Evolutionary conservation across 192 early-diverging fungal species (phyloP).

Genomic region (Coemansia sp.): DNA sequence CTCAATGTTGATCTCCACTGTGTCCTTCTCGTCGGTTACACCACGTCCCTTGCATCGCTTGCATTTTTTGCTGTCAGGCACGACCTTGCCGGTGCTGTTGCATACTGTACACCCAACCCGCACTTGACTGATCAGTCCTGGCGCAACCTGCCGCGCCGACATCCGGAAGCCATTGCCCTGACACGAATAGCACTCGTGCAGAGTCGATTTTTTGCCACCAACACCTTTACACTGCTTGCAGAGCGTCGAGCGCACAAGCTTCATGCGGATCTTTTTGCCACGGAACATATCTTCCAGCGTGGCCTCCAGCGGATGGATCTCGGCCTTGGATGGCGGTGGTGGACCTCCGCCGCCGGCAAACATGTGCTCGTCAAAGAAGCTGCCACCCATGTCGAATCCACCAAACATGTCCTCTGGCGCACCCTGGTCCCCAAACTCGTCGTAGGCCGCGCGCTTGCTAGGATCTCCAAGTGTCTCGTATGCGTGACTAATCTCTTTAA

Average conservation of each 20-base stretch:
- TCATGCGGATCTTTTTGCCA: constrained; percentile 70
- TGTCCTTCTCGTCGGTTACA: constrained; percentile 81
- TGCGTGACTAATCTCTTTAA: constrained; percentile 83
- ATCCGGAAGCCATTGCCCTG: constrained; percentile 30
- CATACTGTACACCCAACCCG: constrained; percentile 70
- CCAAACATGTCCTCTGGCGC: constrained; percentile 41
- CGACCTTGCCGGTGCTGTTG: constrained; percentile 75
- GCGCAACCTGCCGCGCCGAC: constrained; percentile 35
- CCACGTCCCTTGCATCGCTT: constrained; percentile 92
- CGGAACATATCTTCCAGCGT: constrained; percentile 72
- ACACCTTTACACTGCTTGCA: constrained; percentile 50
- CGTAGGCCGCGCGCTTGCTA: constrained; percentile 67
- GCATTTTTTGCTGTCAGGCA: constrained; percentile 85
- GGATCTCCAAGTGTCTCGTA: constrained; percentile 77
- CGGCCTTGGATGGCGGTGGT: constrained; percentile 15
- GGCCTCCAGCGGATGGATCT: constrained; percentile 57
- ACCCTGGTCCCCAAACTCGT: constrained; percentile 63
- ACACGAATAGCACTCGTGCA: constrained; percentile 49
- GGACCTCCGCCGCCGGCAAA: constrained; percentile 8
- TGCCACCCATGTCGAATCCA: constrained; percentile 26
- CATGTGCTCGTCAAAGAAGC: constrained; percentile 25
- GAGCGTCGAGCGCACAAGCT: constrained; percentile 40
- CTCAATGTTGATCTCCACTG: constrained; percentile 88
- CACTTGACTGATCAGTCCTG: constrained; percentile 63
- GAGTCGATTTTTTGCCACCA: constrained; percentile 36